Evolutionary conservation across 2,329 filamentous ascomycete genomes (phyloP).

Genomic region (Penicillium sclerotiorum): DNA sequence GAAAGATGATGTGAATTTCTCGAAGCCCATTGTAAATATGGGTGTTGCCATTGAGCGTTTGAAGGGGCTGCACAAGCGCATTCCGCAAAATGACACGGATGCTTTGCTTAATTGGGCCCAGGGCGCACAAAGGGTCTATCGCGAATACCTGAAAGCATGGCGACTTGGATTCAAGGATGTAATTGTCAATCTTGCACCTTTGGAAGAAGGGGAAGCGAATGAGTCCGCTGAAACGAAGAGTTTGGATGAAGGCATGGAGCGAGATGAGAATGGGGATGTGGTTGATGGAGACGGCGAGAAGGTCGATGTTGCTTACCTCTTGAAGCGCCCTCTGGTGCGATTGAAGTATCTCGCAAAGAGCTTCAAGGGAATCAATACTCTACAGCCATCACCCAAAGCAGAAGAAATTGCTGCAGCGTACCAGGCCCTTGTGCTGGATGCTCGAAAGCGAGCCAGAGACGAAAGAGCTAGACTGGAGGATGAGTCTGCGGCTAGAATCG

Average conservation of each 20-base stretch:
- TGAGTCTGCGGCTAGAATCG: slow-evolving; percentile 81
- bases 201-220: slow-evolving; percentile 62
- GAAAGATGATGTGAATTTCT: slow-evolving; percentile 65
- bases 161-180: slow-evolving; percentile 92
- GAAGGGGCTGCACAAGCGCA: slow-evolving; percentile 75
- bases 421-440: slow-evolving; percentile 73
- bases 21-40: slow-evolving; percentile 91
- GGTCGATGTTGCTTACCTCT: slow-evolving; percentile 88
- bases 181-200: slow-evolving; percentile 85
- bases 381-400: slow-evolving; percentile 53
- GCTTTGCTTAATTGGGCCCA: slow-evolving; percentile 80
- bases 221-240: slow-evolving; percentile 49
- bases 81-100: slow-evolving; percentile 72
- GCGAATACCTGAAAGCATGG: slow-evolving; percentile 85
- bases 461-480: slow-evolving; percentile 76
- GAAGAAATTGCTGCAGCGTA: slow-evolving; percentile 65
- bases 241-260: slow-evolving; percentile 57
- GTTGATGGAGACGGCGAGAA: slow-evolving; percentile 78
- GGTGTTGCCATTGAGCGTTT: slow-evolving; percentile 85
- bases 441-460: slow-evolving; percentile 72
- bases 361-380: slow-evolving; percentile 63
- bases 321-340: slow-evolving; percentile 85
- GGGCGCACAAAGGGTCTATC: slow-evolving; percentile 75
- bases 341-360: slow-evolving; percentile 86
- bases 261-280: slow-evolving; percentile 63